phyloP scores from a whole-genome alignment of 345 rosid species.

The Pugionium dolabratum region DNA sequence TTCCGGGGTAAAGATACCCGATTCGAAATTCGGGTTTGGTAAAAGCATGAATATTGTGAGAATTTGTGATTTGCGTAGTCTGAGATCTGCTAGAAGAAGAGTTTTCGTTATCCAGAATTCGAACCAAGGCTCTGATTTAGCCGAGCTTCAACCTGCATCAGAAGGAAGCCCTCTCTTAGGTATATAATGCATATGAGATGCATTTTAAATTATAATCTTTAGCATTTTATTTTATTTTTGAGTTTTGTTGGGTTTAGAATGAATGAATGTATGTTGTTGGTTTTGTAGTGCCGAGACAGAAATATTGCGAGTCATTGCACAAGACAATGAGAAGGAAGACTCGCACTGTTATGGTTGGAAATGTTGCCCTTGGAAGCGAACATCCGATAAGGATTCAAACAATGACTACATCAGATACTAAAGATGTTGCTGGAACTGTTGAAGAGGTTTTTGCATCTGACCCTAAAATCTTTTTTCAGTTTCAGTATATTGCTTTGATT shows the following conservation, averaged over 20 bases:
- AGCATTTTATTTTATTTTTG: not conserved
- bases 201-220: not conserved
- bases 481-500: constrained; percentile 7
- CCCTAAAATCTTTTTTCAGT: not conserved
- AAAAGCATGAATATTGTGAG: constrained; percentile 66
- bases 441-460: constrained; percentile 61
- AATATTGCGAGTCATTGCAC: constrained; percentile 85
- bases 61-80: constrained; percentile 58
- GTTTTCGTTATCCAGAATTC: constrained; percentile 62
- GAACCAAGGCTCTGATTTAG: constrained; percentile 58
- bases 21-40: constrained; percentile 58
- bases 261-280: not conserved
- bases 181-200: constrained; percentile 29
- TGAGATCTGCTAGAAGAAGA: constrained; percentile 50
- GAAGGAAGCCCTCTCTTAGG: constrained; percentile 90
- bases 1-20: constrained; percentile 60
- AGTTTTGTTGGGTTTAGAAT: constrained; percentile 1
- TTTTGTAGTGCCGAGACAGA: constrained; percentile 82
- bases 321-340: constrained; percentile 92
- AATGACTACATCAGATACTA: constrained; percentile 92
- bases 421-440: constrained; percentile 87
- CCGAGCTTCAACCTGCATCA: constrained; percentile 80
- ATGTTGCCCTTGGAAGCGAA: constrained; percentile 88
- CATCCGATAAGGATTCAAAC: constrained; percentile 96
- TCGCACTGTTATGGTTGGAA: constrained; percentile 90